A percentile compares a stretch with the other conserved stretches of the same genome.
phyloP scores from a whole-genome alignment of 1,284 basidiomycete genomes.

The Ceratobasidium sp. region DNA sequence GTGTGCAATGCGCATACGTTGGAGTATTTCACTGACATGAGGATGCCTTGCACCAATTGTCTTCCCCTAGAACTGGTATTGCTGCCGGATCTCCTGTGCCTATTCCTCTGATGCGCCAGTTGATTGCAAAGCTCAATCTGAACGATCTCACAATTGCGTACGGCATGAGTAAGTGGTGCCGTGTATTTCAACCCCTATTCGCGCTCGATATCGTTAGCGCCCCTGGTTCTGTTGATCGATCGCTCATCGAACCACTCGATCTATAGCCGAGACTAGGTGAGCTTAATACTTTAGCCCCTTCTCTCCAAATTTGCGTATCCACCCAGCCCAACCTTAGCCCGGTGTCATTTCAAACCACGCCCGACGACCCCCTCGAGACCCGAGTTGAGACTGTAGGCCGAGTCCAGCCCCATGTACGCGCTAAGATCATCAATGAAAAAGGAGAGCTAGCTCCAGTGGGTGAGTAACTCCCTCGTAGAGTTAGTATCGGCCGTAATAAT shows the following conservation, averaged over 20 bases:
- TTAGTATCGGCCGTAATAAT: not conserved
- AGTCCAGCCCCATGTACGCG: constrained; percentile 76
- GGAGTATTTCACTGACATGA: constrained; percentile 2
- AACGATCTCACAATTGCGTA: constrained; percentile 77
- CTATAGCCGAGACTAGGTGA: constrained; percentile 52
- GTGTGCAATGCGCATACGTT: constrained; percentile 39
- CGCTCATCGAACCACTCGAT: constrained; percentile 11
- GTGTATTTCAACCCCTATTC: not conserved
- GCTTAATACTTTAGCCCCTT: not conserved
- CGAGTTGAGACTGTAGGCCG: constrained; percentile 82
- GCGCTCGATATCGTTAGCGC: not conserved
- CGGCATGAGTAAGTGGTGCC: constrained; percentile 73
- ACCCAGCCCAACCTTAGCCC: too few species aligned
- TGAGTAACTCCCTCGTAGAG: not conserved
- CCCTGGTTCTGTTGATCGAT: not conserved
- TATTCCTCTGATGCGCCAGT: constrained; percentile 75
- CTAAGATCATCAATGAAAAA: constrained; percentile 69
- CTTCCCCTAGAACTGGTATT: constrained; percentile 81
- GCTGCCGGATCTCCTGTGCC: constrained; percentile 81
- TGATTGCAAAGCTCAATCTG: constrained; percentile 71
- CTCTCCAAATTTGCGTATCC: too few species aligned
- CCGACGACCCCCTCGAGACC: constrained; percentile 70
- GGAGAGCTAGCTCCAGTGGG: constrained; percentile 46
- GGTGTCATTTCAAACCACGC: constrained; percentile 79
- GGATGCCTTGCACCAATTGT: constrained; percentile 20